Base-by-base conservation (phyloP, 495 filamentous ascomycete species). In the Lichina pygmaea region DNA sequence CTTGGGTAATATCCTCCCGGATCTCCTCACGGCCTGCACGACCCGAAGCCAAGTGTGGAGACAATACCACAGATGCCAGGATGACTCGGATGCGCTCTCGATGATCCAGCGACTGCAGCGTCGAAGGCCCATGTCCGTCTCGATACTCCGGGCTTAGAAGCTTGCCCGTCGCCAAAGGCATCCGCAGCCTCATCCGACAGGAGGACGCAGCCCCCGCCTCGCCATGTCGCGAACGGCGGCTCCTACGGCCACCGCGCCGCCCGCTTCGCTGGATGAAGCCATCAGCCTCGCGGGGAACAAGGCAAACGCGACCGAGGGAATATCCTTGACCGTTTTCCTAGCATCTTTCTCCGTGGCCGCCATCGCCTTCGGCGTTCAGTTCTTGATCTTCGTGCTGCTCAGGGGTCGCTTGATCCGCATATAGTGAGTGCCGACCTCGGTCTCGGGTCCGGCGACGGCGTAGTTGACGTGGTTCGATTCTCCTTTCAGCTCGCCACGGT, bases 391-490 rank as follows among this genome's bases (percentile, higher is more conserved):
- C 54, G 51, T 86, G 39, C 53, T 92, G 15, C 62, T 93, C 10
- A 77, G 81, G 51, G 70, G 76, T 46, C 85, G 78, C 52, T 59
- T 93, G 39, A 72, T 71, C 3, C 71, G 86, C 49, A 89, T 94
- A 53, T 94, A 91, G 77, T 89, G 62, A 54, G 77, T 58, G n/a
- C 31, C 9, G 15, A 17, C 43, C 43, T 32, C 9, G 1, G 15
- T 33, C 46, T 8, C 46, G 24, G 15, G 33, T 44, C 7, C 33
- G 11, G 5, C 44, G 10, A 16, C 11, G 16, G 13, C 16, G 33
- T 38, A 52, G 43, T 51, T 62, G 50, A 57, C 50, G 40, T 7
- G 42, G 41, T 30, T 30, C 30, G 31, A 32, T 8, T 11, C n/a
- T 36, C 33, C 34, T 8, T 16, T 30, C 52, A 84, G 75, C 55